phyloP scores from a whole-genome alignment of 805 yeast species.

The Ogataea paraovalis region DNA sequence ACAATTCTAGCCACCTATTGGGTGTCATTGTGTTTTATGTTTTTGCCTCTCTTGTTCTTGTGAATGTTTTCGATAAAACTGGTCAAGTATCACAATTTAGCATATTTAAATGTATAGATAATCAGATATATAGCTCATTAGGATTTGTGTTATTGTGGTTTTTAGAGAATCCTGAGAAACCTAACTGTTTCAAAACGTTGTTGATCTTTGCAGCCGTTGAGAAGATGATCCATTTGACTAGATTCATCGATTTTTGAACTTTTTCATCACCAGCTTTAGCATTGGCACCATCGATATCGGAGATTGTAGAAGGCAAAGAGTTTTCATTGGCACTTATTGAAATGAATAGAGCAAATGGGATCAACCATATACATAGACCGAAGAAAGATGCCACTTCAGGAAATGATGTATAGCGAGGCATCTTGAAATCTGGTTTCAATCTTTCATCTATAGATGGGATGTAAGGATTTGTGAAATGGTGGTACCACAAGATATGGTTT shows the following conservation, averaged over 20 bases:
- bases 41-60: too few species aligned
- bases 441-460: conserved; percentile 66
- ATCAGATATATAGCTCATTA: conserved; percentile 26
- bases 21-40: background rate
- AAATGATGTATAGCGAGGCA: conserved; percentile 74
- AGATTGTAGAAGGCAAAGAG: conserved; percentile 55
- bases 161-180: conserved; percentile 44
- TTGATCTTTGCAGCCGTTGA: conserved; percentile 44
- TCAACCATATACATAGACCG: conserved; percentile 89
- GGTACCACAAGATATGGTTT: conserved; percentile 90
- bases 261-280: conserved; percentile 18
- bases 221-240: conserved; percentile 66
- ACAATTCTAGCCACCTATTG: too few species aligned
- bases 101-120: background rate
- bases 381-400: conserved; percentile 93
- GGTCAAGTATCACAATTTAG: too few species aligned
- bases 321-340: conserved; percentile 90
- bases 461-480: conserved; percentile 67
- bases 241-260: conserved; percentile 49
- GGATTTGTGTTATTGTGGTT: conserved; percentile 18
- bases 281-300: conserved; percentile 28
- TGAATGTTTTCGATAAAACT: too few species aligned
- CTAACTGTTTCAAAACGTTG: conserved; percentile 49
- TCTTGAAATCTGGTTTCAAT: conserved; percentile 52
- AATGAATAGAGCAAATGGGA: conserved; percentile 89